A percentile compares a stretch with the other conserved stretches of the same genome.
Conservation (phyloP, 2,329 filamentous ascomycete genomes). For the Aureobasidium pullulans region DNA sequence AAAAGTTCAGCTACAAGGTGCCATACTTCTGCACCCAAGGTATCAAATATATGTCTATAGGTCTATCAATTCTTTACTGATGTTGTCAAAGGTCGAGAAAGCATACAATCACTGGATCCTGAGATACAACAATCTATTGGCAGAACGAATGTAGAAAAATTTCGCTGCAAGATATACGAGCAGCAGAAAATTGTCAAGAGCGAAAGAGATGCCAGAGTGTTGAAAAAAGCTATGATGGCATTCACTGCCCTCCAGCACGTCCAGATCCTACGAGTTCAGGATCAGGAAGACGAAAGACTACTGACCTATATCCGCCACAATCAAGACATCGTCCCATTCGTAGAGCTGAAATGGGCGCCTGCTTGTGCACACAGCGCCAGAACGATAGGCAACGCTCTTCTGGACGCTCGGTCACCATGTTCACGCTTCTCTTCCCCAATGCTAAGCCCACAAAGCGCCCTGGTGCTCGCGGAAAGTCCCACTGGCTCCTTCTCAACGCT, state of each 20-base stretch:
- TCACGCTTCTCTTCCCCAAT: constrained; percentile 56
- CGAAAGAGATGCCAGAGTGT: constrained; percentile 43
- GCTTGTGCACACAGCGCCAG: constrained; percentile 56
- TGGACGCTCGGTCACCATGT: constrained; percentile 49
- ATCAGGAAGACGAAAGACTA: constrained; percentile 50
- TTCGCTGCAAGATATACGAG: constrained; percentile 41
- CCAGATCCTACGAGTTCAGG: constrained; percentile 56
- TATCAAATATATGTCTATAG: constrained; percentile 21
- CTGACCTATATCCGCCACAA: constrained; percentile 45
- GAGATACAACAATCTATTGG: constrained; percentile 21
- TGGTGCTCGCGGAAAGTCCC: constrained; percentile 42
- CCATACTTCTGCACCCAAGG: constrained; percentile 52
- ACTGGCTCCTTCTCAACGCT: constrained; percentile 43
- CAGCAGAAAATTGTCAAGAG: constrained; percentile 45
- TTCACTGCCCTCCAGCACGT: constrained; percentile 58
- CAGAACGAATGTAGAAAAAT: constrained; percentile 32
- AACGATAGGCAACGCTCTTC: constrained; percentile 50
- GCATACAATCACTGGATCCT: constrained; percentile 16
- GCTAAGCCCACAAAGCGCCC: constrained; percentile 53
- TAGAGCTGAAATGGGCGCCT: constrained; percentile 52
- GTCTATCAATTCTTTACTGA: neutral
- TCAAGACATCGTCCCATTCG: constrained; percentile 35
- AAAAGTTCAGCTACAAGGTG: constrained; percentile 55
- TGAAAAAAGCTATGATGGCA: constrained; percentile 48
- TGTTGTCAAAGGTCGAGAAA: neutral